Evolutionary conservation across 2,329 filamentous ascomycete species (phyloP).

Genomic region (Phyllosticta paracitricarpa): DNA sequence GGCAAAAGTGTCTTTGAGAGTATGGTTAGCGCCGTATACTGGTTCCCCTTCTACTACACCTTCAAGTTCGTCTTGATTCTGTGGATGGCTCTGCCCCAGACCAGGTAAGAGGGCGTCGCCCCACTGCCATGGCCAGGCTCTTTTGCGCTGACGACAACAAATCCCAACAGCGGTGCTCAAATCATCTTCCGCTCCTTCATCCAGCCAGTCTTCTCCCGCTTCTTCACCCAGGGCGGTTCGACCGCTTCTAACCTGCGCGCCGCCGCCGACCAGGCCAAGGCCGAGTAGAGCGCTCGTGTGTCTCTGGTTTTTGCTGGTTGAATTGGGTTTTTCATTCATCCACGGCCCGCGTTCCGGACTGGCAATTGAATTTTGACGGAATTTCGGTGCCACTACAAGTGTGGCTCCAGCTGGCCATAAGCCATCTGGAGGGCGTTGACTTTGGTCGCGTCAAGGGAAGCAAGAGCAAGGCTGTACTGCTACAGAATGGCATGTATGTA

Average conservation of each 20-base stretch:
- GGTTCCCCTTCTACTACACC: slow-evolving; percentile 98
- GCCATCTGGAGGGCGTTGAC: not conserved
- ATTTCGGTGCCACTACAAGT: slow-evolving; percentile 2
- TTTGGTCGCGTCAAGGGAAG: not conserved
- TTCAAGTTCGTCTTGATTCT: slow-evolving; percentile 98
- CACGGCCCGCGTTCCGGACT: not conserved
- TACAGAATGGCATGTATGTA: not conserved
- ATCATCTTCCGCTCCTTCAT: slow-evolving; percentile 95
- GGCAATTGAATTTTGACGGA: slow-evolving; percentile 1
- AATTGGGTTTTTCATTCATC: not conserved
- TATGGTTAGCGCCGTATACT: slow-evolving; percentile 76
- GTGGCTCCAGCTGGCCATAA: not conserved
- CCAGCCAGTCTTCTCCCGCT: slow-evolving; percentile 81
- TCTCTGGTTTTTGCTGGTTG: not conserved
- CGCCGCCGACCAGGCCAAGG: slow-evolving; percentile 62
- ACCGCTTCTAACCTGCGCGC: slow-evolving; percentile 81
- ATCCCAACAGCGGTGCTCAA: slow-evolving; percentile 66
- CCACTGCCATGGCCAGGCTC: not conserved
- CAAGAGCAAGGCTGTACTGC: not conserved
- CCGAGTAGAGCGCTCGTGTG: slow-evolving; percentile 1
- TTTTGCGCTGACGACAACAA: slow-evolving; percentile 14
- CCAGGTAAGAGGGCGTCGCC: slow-evolving; percentile 57
- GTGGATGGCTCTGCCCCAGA: slow-evolving; percentile 94
- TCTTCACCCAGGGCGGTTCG: slow-evolving; percentile 64
- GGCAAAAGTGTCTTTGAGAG: slow-evolving; percentile 60